phyloP scores from a whole-genome alignment of 1,139 yeast genomes.

The Geotrichum histeridarum region DNA sequence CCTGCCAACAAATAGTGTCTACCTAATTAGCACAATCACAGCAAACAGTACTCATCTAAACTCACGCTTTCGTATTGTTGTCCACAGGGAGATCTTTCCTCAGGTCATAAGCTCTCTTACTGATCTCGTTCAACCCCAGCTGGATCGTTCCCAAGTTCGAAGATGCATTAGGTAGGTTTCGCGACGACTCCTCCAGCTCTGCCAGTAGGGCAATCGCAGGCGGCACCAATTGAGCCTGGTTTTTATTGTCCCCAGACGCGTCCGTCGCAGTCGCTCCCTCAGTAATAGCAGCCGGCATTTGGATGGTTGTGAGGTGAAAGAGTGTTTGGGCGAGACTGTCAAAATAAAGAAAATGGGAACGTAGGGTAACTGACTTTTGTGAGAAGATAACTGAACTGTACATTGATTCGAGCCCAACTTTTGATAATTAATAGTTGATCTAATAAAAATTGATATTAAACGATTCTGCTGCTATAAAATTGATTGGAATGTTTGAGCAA shows the following conservation, averaged over 20 bases:
- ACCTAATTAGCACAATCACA: not conserved
- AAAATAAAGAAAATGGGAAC: not conserved
- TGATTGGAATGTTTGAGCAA: too few relatives aligned
- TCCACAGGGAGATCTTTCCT: conserved; percentile 45
- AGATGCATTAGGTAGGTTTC: conserved; percentile 59
- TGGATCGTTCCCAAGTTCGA: conserved; percentile 68
- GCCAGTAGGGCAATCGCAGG: conserved; percentile 43
- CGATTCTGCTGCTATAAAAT: too few relatives aligned
- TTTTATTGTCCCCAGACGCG: not conserved
- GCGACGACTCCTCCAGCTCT: conserved; percentile 67
- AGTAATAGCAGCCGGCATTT: not conserved
- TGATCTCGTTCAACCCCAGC: conserved; percentile 71
- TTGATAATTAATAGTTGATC: too few relatives aligned
- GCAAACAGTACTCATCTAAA: not conserved
- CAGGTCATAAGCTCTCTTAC: conserved; percentile 59
- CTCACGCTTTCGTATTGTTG: conserved; percentile 67
- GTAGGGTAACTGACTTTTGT: conserved; percentile 4
- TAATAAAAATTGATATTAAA: too few relatives aligned
- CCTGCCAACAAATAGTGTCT: conserved; percentile 79
- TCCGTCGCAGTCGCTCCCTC: not conserved
- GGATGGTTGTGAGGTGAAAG: not conserved
- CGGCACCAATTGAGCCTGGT: conserved; percentile 28
- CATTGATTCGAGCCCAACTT: too few relatives aligned
- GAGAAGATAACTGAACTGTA: not conserved
- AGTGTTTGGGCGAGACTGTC: not conserved